phyloP scores from a whole-genome alignment of 139 green algal genomes.

The Pseudopediastrum boryanum region DNA sequence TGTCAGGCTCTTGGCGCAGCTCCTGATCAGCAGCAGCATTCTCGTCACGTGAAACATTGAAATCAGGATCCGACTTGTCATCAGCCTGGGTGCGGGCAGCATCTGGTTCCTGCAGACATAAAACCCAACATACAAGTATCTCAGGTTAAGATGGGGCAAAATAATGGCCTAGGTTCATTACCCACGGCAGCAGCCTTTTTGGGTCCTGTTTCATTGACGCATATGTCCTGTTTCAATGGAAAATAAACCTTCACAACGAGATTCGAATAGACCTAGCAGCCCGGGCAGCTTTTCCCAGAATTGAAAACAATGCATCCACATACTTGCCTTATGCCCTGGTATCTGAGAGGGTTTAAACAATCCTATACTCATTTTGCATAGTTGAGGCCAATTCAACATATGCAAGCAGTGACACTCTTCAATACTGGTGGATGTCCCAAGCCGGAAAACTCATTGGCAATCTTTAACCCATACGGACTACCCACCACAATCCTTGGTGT shows the following conservation, averaged over 20 bases:
- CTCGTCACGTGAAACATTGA: conserved; percentile 26
- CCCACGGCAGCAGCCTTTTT: not conserved
- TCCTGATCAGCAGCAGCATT: conserved; percentile 6
- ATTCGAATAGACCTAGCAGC: not conserved
- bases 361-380: too few species aligned
- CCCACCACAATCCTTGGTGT: too few species aligned
- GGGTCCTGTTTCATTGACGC: not conserved
- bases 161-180: not conserved
- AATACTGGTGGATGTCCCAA: too few species aligned
- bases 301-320: too few species aligned
- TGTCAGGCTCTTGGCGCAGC: conserved; percentile 12
- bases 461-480: too few species aligned
- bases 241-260: too few species aligned
- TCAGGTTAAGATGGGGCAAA: not conserved
- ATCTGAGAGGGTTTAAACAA: too few species aligned
- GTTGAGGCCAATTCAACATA: too few species aligned
- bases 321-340: too few species aligned
- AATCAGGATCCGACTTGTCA: conserved; percentile 24
- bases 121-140: not conserved
- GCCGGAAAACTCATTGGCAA: too few species aligned
- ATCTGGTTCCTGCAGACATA: conserved; percentile 33
- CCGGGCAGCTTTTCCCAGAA: not conserved
- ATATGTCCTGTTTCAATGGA: too few species aligned
- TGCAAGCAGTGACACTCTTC: too few species aligned
- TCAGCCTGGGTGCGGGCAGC: conserved; percentile 31